phyloP scores from a whole-genome alignment of 2,329 filamentous ascomycete species.

The Colletotrichum tanaceti region DNA sequence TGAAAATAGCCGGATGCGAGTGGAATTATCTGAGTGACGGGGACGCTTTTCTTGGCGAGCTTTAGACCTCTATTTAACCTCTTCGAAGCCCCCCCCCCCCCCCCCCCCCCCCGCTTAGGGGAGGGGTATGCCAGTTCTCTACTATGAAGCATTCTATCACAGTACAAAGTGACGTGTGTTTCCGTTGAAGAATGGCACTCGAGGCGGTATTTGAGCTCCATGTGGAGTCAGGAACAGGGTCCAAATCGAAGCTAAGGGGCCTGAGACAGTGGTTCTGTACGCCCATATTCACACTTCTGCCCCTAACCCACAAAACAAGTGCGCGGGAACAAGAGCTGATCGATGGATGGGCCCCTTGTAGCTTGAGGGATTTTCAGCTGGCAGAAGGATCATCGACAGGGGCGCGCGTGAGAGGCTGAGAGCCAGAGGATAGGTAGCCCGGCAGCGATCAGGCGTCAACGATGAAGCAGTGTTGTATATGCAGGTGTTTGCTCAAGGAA shows the following conservation, averaged over 20 bases:
- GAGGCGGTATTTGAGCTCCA: too few species aligned
- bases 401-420: too few species aligned
- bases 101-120: too few species aligned
- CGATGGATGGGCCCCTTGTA: background rate
- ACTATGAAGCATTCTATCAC: background rate
- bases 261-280: background rate
- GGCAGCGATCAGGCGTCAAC: background rate
- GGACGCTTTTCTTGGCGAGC: background rate
- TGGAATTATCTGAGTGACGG: background rate
- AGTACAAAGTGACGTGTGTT: background rate
- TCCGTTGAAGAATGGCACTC: background rate
- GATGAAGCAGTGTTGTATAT: background rate
- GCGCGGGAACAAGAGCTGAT: background rate
- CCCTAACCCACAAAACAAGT: background rate
- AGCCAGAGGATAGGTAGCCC: too few species aligned
- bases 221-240: conserved; percentile 1
- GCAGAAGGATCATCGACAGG: background rate
- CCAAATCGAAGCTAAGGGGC: conserved; percentile 1
- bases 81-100: background rate
- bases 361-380: background rate
- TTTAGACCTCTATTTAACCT: background rate
- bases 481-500: background rate
- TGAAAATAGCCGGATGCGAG: background rate
- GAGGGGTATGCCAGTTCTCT: background rate
- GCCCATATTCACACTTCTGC: background rate